Evolutionary conservation across 257 asterid genomes (phyloP), one percentile per base, ranked within the genome.

Genomic region (Craterostigma plantagineum): DNA sequence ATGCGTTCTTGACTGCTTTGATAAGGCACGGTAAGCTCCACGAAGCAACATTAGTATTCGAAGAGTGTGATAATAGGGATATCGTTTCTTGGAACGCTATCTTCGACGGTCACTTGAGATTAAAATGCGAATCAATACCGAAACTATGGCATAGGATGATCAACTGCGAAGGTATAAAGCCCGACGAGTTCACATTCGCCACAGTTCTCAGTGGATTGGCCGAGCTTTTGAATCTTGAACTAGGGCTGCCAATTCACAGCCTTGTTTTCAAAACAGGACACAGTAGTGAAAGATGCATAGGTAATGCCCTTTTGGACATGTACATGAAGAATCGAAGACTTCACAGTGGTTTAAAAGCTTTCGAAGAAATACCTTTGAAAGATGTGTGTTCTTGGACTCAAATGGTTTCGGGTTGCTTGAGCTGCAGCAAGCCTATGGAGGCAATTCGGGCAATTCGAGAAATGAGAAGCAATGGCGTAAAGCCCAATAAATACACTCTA

Each of bases 1-100:
- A 80, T 52, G 79, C 69, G 23, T 73, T 73, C 50, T 38, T 71
- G 64, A 70, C 82, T 18, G 57, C 60, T 49, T 54, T 76, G 63
- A 70, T 71, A 13, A 68, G 81, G 60, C 74, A 68, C 33, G 58
- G 58, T 10, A 55, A 55, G 66, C 55, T 76, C 10, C 49, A 43
- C 11, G 79, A 73, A 62, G 91, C 93, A 23, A 7, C 62, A 0
- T 52, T 43, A 34, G 60, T 65, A 46, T 80, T 76, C 23, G 67
- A 79, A 49, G 61, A 52, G 61, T 63, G 63, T 39, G 16, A 12
- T 0, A 8, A 58, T 8, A 66, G 41, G 55, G 91, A 80, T 54
- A 57, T 38, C 33, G 85, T 80, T 10, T 70, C 91, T n/a, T 80
- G 91, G 91, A 81, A 76, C 59, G 79, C 93, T 12, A 45, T 81